phyloP scores from a whole-genome alignment of 1,284 basidiomycete species.

The Puccinia novopanici region DNA sequence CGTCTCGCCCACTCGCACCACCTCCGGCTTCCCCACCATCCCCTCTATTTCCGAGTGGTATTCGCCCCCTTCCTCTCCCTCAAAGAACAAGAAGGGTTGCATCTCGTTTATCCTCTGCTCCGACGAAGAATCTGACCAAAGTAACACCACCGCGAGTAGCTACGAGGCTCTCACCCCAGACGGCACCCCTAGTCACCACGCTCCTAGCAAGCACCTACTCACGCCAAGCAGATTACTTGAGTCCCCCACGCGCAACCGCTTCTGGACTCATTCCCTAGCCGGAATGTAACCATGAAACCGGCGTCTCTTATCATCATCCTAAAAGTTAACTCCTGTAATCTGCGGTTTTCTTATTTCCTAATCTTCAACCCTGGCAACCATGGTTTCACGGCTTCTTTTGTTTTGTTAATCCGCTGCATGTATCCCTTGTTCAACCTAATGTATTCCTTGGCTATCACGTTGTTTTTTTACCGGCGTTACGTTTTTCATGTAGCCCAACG shows the following conservation, averaged over 20 bases:
- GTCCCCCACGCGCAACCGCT: conserved; percentile 14
- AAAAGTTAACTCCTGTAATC: too few species aligned
- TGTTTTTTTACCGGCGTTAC: too few species aligned
- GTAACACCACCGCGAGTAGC: conserved; percentile 8
- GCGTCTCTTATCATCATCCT: too few species aligned
- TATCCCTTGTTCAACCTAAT: too few species aligned
- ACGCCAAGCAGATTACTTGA: conserved; percentile 21
- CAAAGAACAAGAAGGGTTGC: conserved; percentile 38
- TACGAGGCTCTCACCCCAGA: conserved; percentile 4
- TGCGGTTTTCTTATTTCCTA: too few species aligned
- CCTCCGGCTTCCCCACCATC: conserved; percentile 14
- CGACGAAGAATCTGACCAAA: conserved; percentile 43
- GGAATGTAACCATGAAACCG: not conserved
- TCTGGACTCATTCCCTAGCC: conserved; percentile 8
- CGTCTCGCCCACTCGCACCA: not conserved
- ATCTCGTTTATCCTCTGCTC: conserved; percentile 46
- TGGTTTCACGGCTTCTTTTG: too few species aligned
- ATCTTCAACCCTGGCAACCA: too few species aligned
- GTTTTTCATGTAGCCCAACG: too few species aligned
- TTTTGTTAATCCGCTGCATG: too few species aligned
- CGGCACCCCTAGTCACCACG: conserved; percentile 3
- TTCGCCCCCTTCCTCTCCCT: conserved; percentile 23
- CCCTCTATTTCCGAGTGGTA: conserved; percentile 46
- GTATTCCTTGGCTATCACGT: too few species aligned
- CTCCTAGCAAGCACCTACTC: not conserved